Base-by-base conservation (phyloP, 176 grass and related monocot species). In the Miscanthus lutarioriparius region DNA sequence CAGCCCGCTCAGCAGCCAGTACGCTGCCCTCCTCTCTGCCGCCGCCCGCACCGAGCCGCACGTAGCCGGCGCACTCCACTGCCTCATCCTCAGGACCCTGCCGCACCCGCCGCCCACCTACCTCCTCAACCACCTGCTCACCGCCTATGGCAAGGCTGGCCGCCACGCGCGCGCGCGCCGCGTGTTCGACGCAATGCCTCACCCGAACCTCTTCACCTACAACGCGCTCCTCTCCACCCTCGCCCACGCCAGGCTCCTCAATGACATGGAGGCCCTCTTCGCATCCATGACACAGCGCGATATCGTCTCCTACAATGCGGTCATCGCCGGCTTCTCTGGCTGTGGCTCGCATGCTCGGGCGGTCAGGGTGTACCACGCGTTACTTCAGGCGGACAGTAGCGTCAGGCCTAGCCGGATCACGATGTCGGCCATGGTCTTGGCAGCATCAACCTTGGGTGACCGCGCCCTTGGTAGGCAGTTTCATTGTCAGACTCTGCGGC, bases 181-280 rank as follows among this genome's bases (percentile, higher is more conserved):
- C 15, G 35, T 91, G 86, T 94, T 94, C 92, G 88, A 89, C 71
- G 40, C 53, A 87, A 89, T 89, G 74, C 76, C 70, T 12, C 45
- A 84, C 1, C 83, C 48, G 0, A 94, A 94, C 62, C 30, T 83
- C 83, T 91, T 84, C 84, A 84, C 86, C 45, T 83, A 75, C 83
- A 91, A 94, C 72, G 89, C 72, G 12, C 72, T 91, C 59, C 89
- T 94, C 89, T 84, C 92, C 1, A 78, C 80, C 16, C 81, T 86
- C 47, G 87, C 92, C 66, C 84, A 84, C 32, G 56, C 70, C 4
- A 74, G 80, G 4, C 54, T 76, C 15, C 7, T 87, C 15, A 6
- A 10, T 0, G 86, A 86, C 6, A 86, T 91, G 89, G 86, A 86
- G 14, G 0, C 17, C 0, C 56, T 89, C 54, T 94, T 94, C 30